These are phyloP conservation scores for Amaranthus tricolor DNA, from an alignment of 179 eudicot genomes.

Conservation along the genomic window DNA sequence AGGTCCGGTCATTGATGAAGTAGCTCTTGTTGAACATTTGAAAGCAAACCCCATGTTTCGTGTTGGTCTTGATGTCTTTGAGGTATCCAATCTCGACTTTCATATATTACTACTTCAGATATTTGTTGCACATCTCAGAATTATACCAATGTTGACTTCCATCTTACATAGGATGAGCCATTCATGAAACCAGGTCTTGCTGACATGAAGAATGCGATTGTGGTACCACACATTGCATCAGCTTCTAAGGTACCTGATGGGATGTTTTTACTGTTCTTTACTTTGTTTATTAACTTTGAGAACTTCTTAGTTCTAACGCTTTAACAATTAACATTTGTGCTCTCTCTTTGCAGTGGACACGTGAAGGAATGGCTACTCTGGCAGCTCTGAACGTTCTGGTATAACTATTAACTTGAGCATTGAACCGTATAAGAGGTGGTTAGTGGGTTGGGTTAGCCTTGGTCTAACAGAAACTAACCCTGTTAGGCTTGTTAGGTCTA, in stretches of 20 bases:
- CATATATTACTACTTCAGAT: not conserved
- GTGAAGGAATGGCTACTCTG: conserved; percentile 99
- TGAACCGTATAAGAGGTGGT: not conserved
- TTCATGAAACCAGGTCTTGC: conserved; percentile 97
- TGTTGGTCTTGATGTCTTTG: conserved; percentile 97
- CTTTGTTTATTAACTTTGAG: too few relatives aligned
- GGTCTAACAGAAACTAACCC: too few relatives aligned
- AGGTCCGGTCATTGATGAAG: conserved; percentile 95
- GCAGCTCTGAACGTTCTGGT: conserved; percentile 96
- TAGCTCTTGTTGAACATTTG: conserved; percentile 89
- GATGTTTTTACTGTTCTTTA: not conserved
- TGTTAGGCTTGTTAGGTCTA: too few relatives aligned
- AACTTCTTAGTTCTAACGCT: too few relatives aligned
- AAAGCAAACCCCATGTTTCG: conserved; percentile 93
- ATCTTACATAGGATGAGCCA: conserved; percentile 72
- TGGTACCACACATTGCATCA: conserved; percentile 97
- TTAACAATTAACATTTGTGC: not conserved
- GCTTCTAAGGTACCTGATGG: conserved; percentile 73
- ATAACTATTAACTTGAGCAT: not conserved
- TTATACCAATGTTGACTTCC: not conserved
- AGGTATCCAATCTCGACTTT: conserved; percentile 44
- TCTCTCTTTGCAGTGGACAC: conserved; percentile 72
- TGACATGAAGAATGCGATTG: conserved; percentile 88
- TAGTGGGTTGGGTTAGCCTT: too few relatives aligned
- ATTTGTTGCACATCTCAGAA: not conserved